Base-by-base conservation (phyloP, 1,284 basidiomycete species). In the Ustilago tritici region DNA sequence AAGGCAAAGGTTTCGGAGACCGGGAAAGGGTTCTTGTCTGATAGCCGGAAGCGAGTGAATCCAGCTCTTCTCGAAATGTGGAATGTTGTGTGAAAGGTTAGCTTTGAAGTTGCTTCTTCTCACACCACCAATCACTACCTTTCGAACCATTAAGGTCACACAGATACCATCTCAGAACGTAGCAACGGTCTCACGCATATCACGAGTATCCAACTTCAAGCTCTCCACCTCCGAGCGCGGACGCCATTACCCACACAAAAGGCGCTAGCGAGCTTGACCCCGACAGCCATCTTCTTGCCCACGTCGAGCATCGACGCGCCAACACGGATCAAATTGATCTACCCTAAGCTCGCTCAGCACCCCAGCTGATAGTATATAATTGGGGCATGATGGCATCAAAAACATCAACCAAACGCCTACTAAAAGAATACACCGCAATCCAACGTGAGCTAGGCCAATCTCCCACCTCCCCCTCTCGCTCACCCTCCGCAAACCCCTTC, bases 361-460 rank as follows among this genome's bases (percentile, higher is more conserved):
- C 23, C 23, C 23, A 28, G 23, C 23, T 28, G 23, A 28, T 28
- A 28, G 23, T 28, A 28, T 28, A 28, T 28, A 28, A 28, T 28
- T 28, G 23, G 23, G 23, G 3, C 23, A 56, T 35, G 3, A 75
- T 75, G 69, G 72, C 78, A 5, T 56, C 78, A 31, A 34, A 60
- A 11, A 34, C 70, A 35, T 59, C 78, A 10, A 43, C 70, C 35
- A 72, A 79, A 12, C 74, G 81, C 1, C 70, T 82, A 1, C 66
- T 80, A n/a, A 81, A 81, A 50, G 81, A 82, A 56, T 80, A 73
- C 54, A 57, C 70, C n/a, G 38, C 70, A 2, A 65, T 62, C 1
- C 65, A 65, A n/a, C 46, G 38, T 17, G 79, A 81, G 17, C 58
- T 79, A 43, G 72, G 63, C 19, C 40, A 72, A 1, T 14, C 19